Conservation (phyloP, 2,329 filamentous ascomycete genomes). For the Fusarium armeniacum region DNA sequence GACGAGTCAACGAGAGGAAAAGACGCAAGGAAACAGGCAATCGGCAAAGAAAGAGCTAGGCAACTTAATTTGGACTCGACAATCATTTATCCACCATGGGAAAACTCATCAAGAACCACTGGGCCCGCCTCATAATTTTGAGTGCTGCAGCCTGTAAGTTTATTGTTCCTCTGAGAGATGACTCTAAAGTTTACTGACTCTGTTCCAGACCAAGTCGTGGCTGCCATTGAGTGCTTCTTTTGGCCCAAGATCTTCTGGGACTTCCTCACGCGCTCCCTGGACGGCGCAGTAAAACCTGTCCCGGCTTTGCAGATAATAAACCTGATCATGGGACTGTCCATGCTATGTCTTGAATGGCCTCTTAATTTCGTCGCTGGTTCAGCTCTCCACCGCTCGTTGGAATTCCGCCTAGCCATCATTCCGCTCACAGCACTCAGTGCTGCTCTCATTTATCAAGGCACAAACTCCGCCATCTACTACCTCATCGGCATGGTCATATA, state of each 20-base stretch:
- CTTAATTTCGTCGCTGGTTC: constrained; percentile 82
- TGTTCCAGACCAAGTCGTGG: constrained; percentile 83
- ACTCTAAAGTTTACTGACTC: constrained; percentile 46
- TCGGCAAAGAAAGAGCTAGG: constrained; percentile 11
- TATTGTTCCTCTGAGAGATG: background rate
- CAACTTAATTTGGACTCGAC: constrained; percentile 31
- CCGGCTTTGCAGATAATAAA: constrained; percentile 93
- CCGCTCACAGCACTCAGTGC: constrained; percentile 82
- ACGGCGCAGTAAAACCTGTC: constrained; percentile 86
- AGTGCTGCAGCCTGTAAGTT: constrained; percentile 81
- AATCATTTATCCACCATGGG: constrained; percentile 74
- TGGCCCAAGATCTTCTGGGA: constrained; percentile 99
- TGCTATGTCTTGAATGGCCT: constrained; percentile 93
- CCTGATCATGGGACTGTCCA: constrained; percentile 81
- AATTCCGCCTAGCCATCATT: constrained; percentile 84
- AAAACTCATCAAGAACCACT: constrained; percentile 99
- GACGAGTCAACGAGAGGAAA: constrained; percentile 18
- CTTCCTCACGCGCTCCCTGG: constrained; percentile 91
- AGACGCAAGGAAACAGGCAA: constrained; percentile 20
- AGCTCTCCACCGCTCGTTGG: constrained; percentile 86
- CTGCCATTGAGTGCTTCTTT: constrained; percentile 89
- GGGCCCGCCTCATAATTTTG: constrained; percentile 93
- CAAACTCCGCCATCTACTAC: constrained; percentile 94
- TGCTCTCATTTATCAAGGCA: constrained; percentile 89
- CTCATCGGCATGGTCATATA: constrained; percentile 87